A percentile compares a stretch with the other conserved stretches of the same genome.
Conservation (phyloP, 345 rosid genomes). For the Bretschneidera sinensis region DNA sequence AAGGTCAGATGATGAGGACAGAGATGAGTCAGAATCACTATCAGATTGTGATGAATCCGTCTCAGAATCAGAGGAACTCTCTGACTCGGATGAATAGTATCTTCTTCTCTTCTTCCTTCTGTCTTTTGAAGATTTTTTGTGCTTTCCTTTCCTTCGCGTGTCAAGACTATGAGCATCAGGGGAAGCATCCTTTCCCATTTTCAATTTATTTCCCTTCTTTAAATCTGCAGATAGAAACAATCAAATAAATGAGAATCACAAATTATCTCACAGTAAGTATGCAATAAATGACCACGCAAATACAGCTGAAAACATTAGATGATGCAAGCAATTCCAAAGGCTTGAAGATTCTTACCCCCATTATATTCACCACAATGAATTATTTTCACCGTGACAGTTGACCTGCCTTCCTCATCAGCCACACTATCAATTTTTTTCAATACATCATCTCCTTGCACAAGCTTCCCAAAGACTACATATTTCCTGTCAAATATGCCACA, state of each 20-base stretch:
- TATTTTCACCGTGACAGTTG: slow-evolving; percentile 85
- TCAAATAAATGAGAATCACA: not conserved
- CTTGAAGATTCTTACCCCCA: slow-evolving; percentile 39
- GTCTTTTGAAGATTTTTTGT: slow-evolving; percentile 69
- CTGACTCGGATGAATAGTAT: slow-evolving; percentile 74
- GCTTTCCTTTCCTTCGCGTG: slow-evolving; percentile 47
- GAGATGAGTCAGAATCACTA: slow-evolving; percentile 64
- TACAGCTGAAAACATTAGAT: not conserved
- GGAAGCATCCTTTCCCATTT: slow-evolving; percentile 40
- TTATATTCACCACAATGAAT: slow-evolving; percentile 74
- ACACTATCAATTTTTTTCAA: slow-evolving; percentile 76
- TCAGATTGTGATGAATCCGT: slow-evolving; percentile 73
- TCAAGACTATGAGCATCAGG: slow-evolving; percentile 39
- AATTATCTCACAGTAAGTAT: not conserved
- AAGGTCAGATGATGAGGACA: slow-evolving; percentile 62
- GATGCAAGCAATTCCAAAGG: slow-evolving; percentile 5
- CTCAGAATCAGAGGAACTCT: slow-evolving; percentile 77
- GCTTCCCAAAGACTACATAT: slow-evolving; percentile 83
- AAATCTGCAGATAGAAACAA: slow-evolving; percentile 34
- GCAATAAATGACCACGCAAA: not conserved
- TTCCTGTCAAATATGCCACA: slow-evolving; percentile 37
- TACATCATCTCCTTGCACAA: slow-evolving; percentile 75
- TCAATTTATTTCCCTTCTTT: slow-evolving; percentile 47
- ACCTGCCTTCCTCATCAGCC: slow-evolving; percentile 80
- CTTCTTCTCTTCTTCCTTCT: slow-evolving; percentile 69